Evolutionary conservation across 306 rosid species (phyloP), one percentile per base, ranked within the genome.

Genomic region (Mimosa pudica): DNA sequence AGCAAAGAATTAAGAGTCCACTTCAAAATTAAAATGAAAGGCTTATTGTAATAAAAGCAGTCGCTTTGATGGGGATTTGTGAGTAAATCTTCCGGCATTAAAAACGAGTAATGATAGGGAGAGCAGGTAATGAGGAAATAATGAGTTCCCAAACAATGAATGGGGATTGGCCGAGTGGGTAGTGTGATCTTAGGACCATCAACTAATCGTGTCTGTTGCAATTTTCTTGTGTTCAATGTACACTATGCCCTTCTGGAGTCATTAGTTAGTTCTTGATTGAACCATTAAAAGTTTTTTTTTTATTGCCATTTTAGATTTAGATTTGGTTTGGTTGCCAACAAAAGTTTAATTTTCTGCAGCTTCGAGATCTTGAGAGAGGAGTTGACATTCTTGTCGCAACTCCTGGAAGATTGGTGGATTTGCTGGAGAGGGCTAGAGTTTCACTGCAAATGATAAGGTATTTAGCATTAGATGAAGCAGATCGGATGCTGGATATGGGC

Each of bases 331-430:
- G 58, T 48, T 61, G 49, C 67, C 86, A 33, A 57, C 63, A 18
- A 57, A 57, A 87, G 35, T 51, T 80, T 16, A 76, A 3, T 77
- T 81, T 80, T 73, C 63, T 61, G 49, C 89, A 92, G 97, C 82
- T 93, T 73, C 85, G 97, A 63, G 97, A 91, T 20, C 91, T 91
- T 76, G 97, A 91, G 81, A 88, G 89, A 84, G 97, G 97, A 66
- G 97, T 89, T 74, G 97, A 91, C 70, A 91, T 91, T 84, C 97
- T 91, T 79, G 96, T 93, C 65, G 97, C 96, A 67, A 90, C 96
- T 73, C 97, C 97, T 9, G 97, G 97, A 85, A 84, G 97, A 84
- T 79, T 93, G 85, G 96, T 93, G 70, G 97, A 90, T 91, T 81
- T 90, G 84, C 87, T 90, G 67, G 97, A 93, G 87, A 84, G 96